Evolutionary conservation across 2,329 filamentous ascomycete species (phyloP).

Genomic region (Colletotrichum lindemuthianum): DNA sequence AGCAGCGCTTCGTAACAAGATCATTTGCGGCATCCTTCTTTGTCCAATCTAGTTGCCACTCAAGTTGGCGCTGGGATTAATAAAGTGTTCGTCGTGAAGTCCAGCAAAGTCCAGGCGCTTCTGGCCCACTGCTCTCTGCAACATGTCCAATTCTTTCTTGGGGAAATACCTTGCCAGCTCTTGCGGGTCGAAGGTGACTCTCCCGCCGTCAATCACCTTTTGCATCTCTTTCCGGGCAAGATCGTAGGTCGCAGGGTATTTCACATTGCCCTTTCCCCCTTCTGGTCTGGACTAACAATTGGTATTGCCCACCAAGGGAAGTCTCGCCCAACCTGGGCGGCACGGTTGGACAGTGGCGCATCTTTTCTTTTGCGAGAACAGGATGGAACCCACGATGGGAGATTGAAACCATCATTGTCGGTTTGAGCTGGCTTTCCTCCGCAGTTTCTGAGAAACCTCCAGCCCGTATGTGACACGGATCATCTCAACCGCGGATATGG

Average conservation of each 20-base stretch:
- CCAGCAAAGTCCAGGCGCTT: too few relatives aligned
- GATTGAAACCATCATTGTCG: background rate
- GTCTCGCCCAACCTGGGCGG: background rate
- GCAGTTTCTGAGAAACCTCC: background rate
- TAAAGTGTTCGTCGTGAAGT: too few relatives aligned
- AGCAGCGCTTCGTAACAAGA: too few relatives aligned
- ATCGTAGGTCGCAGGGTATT: background rate
- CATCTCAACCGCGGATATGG: background rate
- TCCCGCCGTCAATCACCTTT: background rate
- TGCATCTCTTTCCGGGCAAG: background rate
- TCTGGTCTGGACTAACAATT: too few relatives aligned
- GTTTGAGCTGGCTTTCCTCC: background rate
- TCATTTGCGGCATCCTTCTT: too few relatives aligned
- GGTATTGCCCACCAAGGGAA: slow-evolving; percentile 14
- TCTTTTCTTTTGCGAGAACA: slow-evolving; percentile 7
- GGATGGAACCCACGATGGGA: slow-evolving; percentile 6
- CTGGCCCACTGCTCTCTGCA: too few relatives aligned
- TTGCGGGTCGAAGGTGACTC: too few relatives aligned
- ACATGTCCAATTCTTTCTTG: too few relatives aligned
- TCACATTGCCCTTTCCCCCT: too few relatives aligned
- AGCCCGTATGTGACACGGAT: background rate
- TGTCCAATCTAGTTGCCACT: too few relatives aligned
- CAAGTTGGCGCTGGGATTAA: too few relatives aligned
- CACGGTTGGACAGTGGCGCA: background rate
- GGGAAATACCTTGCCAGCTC: too few relatives aligned